Conservation (phyloP, 1,284 basidiomycete genomes). For the Austroboletus novae-zelandiae region DNA sequence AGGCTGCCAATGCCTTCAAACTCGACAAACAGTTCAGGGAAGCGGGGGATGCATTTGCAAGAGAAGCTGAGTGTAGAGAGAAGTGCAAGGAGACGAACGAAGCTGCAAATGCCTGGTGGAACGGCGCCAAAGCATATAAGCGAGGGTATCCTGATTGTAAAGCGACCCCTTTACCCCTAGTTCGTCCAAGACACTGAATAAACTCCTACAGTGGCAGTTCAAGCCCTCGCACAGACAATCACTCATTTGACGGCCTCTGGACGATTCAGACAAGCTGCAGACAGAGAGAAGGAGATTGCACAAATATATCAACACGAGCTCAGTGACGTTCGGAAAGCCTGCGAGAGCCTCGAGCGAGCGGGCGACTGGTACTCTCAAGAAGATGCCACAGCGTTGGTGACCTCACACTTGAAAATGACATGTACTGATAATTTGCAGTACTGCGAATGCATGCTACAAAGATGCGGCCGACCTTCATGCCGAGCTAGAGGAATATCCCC, state of each 20-base stretch:
- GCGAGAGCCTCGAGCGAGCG: conserved; percentile 89
- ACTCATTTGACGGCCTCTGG: conserved; percentile 82
- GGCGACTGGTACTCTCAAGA: conserved; percentile 99
- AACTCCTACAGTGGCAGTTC: conserved; percentile 73
- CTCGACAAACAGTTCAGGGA: conserved; percentile 90
- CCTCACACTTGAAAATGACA: conserved; percentile 1
- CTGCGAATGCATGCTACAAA: conserved; percentile 94
- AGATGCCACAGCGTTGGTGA: conserved; percentile 85
- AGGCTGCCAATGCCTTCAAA: conserved; percentile 95
- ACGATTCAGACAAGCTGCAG: conserved; percentile 95
- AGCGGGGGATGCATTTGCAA: conserved; percentile 83
- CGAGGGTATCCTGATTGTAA: conserved; percentile 78
- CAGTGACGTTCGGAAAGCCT: conserved; percentile 74
- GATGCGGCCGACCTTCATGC: conserved; percentile 95
- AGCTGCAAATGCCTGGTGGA: conserved; percentile 97
- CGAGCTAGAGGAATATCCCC: conserved; percentile 81
- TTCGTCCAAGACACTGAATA: conserved; percentile 14
- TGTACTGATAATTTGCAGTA: conserved; percentile 48
- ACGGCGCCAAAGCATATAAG: conserved; percentile 93
- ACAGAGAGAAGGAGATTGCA: conserved; percentile 96
- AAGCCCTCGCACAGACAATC: conserved; percentile 86
- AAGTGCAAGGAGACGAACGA: conserved; percentile 84
- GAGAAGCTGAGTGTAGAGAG: conserved; percentile 90
- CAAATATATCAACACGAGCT: conserved; percentile 85
- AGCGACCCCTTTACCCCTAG: conserved; percentile 1